Base-by-base conservation (phyloP, 176 grass and related monocot species). In the Oryza nivara region DNA sequence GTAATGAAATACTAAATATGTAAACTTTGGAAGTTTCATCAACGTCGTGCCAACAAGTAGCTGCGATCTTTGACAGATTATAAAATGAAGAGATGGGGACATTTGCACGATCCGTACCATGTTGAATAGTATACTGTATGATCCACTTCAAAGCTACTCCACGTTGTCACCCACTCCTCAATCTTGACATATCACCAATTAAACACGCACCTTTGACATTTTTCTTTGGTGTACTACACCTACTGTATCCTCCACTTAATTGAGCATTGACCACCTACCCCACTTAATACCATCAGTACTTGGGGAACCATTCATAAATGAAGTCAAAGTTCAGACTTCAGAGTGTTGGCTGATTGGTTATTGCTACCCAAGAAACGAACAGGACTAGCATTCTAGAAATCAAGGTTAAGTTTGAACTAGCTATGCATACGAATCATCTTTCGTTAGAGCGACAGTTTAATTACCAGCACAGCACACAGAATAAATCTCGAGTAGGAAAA, bases 131-230 rank as follows among this genome's bases (percentile, higher is more conserved):
- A 80, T 74, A 26, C 20, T 34, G 12, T 23, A 26, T 71, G 32
- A 4, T 16, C 51, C 25, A 25, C 72, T 81, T 89, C 32, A 30
- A 81, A 63, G 40, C 28, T 67, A 82, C 41, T 72, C 7, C 52
- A 65, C 2, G 8, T 8, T 68, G 72, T 81, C 7, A 67, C 49
- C 15, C 67, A 78, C 16, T 4, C 16, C 16, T 4, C 16, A 48
- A 79, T 48, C 25, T 49, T 56, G 52, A 56, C 52, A 19, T 6
- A 65, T 15, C 8, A 38, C 60, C 67, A 64, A 81, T 6, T 32
- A 32, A 32, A 80, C 80, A 38, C 36, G 0, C 43, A 66, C 34
- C 15, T 73, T 75, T 58, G 58, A 78, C 67, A 77, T 68, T 25
- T 61, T 65, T 16, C 40, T 3, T 3, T 51, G 41, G 26, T 47